phyloP scores from a whole-genome alignment of 441 rosid species.

The Erodium moschatum region DNA sequence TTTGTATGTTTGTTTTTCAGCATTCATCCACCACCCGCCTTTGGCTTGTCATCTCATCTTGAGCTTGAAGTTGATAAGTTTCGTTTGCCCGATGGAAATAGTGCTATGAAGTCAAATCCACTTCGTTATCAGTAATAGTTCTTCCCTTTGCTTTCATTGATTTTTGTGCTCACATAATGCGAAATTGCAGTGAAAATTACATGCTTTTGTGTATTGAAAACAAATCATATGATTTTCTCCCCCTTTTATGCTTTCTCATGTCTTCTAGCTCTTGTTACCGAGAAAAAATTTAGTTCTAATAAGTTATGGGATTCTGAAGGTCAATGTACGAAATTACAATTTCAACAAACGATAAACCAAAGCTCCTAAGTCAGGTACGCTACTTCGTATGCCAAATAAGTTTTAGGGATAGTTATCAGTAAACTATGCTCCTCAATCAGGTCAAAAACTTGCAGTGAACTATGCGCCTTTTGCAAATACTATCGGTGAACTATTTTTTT shows the following conservation, averaged over 20 bases:
- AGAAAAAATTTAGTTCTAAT: background rate
- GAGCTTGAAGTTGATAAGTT: slow-evolving; percentile 20
- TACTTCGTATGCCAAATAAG: background rate
- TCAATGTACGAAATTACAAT: slow-evolving; percentile 64
- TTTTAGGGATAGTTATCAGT: too few relatives aligned
- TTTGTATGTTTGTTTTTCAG: too few relatives aligned
- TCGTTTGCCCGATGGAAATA: slow-evolving; percentile 22
- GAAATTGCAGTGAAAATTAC: background rate
- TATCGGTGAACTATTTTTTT: too few relatives aligned
- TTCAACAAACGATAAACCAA: slow-evolving; percentile 60
- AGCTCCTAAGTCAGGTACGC: slow-evolving; percentile 58
- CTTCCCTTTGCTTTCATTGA: slow-evolving; percentile 6
- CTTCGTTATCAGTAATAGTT: slow-evolving; percentile 29
- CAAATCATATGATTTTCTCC: background rate
- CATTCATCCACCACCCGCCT: slow-evolving; percentile 48
- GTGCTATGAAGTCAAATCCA: slow-evolving; percentile 17
- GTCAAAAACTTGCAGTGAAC: too few relatives aligned
- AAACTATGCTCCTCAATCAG: too few relatives aligned
- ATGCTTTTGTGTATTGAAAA: background rate
- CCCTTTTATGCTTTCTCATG: background rate
- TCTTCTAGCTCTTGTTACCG: background rate
- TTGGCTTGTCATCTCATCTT: slow-evolving; percentile 37
- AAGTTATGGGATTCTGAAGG: slow-evolving; percentile 33
- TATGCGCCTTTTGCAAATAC: too few relatives aligned
- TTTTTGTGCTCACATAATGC: background rate